Conservation (phyloP, 2,329 filamentous ascomycete species). For the Fusarium guadeloupense region DNA sequence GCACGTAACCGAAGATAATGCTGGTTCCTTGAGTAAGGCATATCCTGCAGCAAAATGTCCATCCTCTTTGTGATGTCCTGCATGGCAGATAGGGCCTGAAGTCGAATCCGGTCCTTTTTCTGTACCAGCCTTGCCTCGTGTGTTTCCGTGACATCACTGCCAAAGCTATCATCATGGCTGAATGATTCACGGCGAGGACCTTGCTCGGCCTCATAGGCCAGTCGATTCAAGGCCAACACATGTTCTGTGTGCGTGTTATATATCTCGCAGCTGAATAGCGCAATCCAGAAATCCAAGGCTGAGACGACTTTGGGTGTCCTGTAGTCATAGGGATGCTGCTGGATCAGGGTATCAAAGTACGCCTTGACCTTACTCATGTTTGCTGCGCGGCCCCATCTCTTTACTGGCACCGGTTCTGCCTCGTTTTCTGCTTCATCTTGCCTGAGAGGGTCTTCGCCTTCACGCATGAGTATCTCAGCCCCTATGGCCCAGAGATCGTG, state of each 20-base stretch:
- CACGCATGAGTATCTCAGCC: conserved; percentile 81
- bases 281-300: conserved; percentile 81
- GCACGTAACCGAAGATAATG: conserved; percentile 76
- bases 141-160: conserved; percentile 31
- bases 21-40: conserved; percentile 74
- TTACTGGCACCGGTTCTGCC: neutral
- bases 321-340: conserved; percentile 77
- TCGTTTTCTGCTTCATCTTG: neutral
- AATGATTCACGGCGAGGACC: conserved; percentile 22
- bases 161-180: conserved; percentile 31
- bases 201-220: conserved; percentile 45
- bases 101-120: conserved; percentile 53
- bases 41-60: conserved; percentile 73
- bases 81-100: conserved; percentile 66
- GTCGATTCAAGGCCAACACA: conserved; percentile 53
- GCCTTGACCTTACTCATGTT: conserved; percentile 57
- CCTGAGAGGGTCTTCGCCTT: conserved; percentile 52
- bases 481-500: conserved; percentile 83
- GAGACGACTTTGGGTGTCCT: conserved; percentile 66
- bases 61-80: conserved; percentile 72
- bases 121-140: conserved; percentile 37
- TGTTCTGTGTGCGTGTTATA: conserved; percentile 75
- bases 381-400: conserved; percentile 54
- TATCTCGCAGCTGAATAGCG: conserved; percentile 82
- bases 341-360: conserved; percentile 82